Conservation (phyloP, 805 yeast species). For the Sugiyamaella mastotermitis region DNA sequence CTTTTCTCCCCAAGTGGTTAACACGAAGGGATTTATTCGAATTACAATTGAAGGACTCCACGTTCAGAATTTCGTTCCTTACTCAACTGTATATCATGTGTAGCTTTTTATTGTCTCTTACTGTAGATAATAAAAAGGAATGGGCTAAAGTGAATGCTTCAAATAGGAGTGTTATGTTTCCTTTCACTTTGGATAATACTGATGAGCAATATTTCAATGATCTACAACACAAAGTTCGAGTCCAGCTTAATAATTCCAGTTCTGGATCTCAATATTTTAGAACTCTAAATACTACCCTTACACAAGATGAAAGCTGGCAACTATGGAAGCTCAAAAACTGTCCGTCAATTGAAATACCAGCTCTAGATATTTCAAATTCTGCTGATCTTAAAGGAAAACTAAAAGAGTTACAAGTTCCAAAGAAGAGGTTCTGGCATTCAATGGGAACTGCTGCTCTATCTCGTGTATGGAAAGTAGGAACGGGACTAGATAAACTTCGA, state of each 20-base stretch:
- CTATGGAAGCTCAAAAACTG: conserved; percentile 29
- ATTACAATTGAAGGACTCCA: conserved; percentile 27
- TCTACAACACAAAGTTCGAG: background rate
- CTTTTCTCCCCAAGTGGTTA: conserved; percentile 32
- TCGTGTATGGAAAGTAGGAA: conserved; percentile 34
- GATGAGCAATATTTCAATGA: conserved; percentile 18
- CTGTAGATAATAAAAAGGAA: conserved; percentile 10
- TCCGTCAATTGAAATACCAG: conserved; percentile 24
- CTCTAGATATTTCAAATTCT: conserved; percentile 7
- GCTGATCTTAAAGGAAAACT: conserved; percentile 9
- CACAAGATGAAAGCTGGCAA: conserved; percentile 29
- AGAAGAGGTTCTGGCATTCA: conserved; percentile 24
- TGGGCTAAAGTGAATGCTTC: conserved; percentile 12
- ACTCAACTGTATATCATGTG: conserved; percentile 26
- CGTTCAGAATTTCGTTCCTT: conserved; percentile 27
- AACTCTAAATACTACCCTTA: conserved; percentile 16
- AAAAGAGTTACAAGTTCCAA: conserved; percentile 8
- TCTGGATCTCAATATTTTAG: conserved; percentile 13
- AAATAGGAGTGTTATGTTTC: conserved; percentile 22
- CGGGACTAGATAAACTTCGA: conserved; percentile 34
- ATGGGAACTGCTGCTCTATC: conserved; percentile 30
- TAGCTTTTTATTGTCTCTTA: conserved; percentile 23
- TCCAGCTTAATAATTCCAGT: conserved; percentile 18
- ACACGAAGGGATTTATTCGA: conserved; percentile 29
- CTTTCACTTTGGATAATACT: conserved; percentile 14